Evolutionary conservation across 306 rosid species (phyloP).

Genomic region (Dryas alaskensis): DNA sequence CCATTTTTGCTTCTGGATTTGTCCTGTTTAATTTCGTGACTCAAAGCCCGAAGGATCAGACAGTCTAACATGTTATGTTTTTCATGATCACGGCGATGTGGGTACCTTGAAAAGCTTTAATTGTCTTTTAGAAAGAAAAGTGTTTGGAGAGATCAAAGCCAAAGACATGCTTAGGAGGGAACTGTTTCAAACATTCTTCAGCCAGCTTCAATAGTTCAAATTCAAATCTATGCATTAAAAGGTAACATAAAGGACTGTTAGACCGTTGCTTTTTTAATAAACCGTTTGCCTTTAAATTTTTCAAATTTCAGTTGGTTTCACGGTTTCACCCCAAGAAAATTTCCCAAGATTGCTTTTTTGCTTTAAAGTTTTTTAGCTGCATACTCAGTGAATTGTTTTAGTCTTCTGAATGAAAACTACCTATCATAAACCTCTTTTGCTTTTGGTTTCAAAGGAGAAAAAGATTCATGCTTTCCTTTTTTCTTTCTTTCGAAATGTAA

Average conservation of each 20-base stretch:
- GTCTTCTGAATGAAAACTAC: constrained; percentile 43
- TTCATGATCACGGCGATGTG: constrained; percentile 16
- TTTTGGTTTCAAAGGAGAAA: constrained; percentile 40
- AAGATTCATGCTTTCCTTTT: constrained; percentile 23
- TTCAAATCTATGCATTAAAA: constrained; percentile 45
- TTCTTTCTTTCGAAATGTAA: constrained; percentile 21
- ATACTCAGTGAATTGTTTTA: constrained; percentile 38
- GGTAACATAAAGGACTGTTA: constrained; percentile 32
- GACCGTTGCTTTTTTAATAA: constrained; percentile 34
- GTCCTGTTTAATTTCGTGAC: constrained; percentile 18
- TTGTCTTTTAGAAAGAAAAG: constrained; percentile 27
- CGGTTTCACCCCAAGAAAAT: constrained; percentile 10
- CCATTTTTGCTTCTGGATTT: constrained; percentile 39
- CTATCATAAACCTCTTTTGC: constrained; percentile 49
- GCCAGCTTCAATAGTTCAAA: constrained; percentile 38
- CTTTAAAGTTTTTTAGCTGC: constrained; percentile 30
- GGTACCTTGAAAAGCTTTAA: constrained; percentile 20
- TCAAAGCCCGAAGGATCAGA: neutral
- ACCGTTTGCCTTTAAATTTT: neutral
- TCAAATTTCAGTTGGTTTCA: neutral
- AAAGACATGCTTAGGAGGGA: constrained; percentile 54
- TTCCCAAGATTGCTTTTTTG: constrained; percentile 33
- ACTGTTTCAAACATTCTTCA: constrained; percentile 45
- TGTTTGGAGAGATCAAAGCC: constrained; percentile 21
- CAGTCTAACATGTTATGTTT: constrained; percentile 12